These are phyloP conservation scores for Trichoderma breve DNA, from an alignment of 2,329 filamentous ascomycete genomes.

Conservation along the genomic window DNA sequence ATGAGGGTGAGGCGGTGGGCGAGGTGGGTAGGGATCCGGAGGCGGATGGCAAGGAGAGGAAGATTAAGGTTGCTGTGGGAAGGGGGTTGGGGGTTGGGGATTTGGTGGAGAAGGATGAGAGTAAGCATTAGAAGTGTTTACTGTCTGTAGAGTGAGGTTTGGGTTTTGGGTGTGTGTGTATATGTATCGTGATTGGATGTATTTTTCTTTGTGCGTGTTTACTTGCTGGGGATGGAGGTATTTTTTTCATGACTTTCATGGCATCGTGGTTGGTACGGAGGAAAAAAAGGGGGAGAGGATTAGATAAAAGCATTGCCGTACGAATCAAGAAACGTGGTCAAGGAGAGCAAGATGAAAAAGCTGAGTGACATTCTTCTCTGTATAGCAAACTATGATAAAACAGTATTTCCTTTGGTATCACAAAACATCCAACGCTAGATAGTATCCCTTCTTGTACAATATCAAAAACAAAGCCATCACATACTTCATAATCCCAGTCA, in stretches of 20 bases:
- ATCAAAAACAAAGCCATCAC: neutral
- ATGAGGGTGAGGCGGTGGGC: conserved; percentile 71
- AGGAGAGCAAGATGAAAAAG: neutral
- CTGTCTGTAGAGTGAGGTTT: neutral
- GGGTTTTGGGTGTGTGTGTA: neutral
- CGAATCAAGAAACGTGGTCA: neutral
- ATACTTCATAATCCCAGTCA: neutral
- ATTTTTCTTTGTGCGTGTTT: neutral
- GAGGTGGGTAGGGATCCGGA: conserved; percentile 56
- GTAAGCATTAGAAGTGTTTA: conserved; percentile 28
- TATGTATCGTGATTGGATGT: neutral
- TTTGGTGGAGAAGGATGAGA: conserved; percentile 70
- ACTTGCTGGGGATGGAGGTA: neutral
- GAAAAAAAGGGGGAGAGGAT: neutral
- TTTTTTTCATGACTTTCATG: neutral
- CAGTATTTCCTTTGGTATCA: neutral
- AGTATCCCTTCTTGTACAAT: neutral
- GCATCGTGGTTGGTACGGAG: neutral
- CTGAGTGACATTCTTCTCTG: neutral
- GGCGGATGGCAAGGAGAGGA: conserved; percentile 50
- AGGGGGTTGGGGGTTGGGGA: conserved; percentile 75
- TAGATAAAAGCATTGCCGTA: conserved; percentile 3
- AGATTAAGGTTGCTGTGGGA: conserved; percentile 84
- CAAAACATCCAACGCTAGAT: neutral
- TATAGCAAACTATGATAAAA: neutral